A percentile compares a stretch with the other conserved stretches of the same genome.
Evolutionary conservation across 345 rosid species (phyloP).

Genomic region (Adansonia digitata): DNA sequence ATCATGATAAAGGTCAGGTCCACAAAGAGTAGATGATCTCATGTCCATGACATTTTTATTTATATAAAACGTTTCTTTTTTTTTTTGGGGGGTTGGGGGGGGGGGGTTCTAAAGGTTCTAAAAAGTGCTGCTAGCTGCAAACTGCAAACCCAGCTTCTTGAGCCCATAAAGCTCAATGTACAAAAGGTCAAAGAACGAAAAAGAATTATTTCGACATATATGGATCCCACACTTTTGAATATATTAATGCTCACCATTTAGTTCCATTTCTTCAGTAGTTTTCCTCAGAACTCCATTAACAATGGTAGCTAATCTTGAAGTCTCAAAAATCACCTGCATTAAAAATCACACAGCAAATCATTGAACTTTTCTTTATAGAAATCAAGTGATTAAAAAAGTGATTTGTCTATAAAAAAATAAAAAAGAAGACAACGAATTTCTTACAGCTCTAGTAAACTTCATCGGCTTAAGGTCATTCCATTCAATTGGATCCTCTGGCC

Average conservation of each 20-base stretch:
- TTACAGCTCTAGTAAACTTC: slow-evolving; percentile 86
- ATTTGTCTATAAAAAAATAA: background rate
- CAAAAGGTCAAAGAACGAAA: background rate
- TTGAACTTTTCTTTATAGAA: slow-evolving; percentile 1
- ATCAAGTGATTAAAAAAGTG: background rate
- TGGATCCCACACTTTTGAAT: slow-evolving; percentile 16
- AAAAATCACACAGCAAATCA: slow-evolving; percentile 9
- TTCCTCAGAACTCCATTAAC: slow-evolving; percentile 82
- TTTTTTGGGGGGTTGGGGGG: too few species aligned
- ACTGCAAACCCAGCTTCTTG: slow-evolving; percentile 23
- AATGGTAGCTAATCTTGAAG: slow-evolving; percentile 75
- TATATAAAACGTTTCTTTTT: background rate
- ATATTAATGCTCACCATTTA: slow-evolving; percentile 48
- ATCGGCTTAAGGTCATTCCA: slow-evolving; percentile 67
- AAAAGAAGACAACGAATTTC: slow-evolving; percentile 8
- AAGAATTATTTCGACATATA: background rate
- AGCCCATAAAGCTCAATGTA: slow-evolving; percentile 24
- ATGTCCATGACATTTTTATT: slow-evolving; percentile 15
- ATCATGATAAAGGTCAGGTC: slow-evolving; percentile 50
- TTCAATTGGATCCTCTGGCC: slow-evolving; percentile 59
- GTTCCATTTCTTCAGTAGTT: slow-evolving; percentile 68
- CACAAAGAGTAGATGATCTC: slow-evolving; percentile 34
- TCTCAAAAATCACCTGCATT: slow-evolving; percentile 66
- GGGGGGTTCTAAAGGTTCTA: background rate
- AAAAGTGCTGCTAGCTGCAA: background rate